Evolutionary conservation across 768 basidiomycete genomes (phyloP), one percentile per base, ranked within the genome.

Genomic region (Epithele typhae): DNA sequence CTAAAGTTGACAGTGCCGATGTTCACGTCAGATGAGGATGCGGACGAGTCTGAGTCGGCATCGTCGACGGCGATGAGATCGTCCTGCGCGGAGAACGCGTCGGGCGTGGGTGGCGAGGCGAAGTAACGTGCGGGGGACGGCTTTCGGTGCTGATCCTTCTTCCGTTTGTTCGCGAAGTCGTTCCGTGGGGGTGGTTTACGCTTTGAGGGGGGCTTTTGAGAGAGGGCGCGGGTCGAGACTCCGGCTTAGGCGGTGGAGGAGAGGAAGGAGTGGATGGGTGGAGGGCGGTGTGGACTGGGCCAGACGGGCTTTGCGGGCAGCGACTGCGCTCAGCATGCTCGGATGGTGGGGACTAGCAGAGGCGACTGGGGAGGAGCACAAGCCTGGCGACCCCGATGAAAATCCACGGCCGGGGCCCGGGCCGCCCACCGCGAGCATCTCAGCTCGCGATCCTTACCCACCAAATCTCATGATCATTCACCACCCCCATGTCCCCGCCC

Each of bases 321-420:
- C 84, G 39, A 89, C 68, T 2, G 86, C 85, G 57, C 83, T 86
- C 41, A 87, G 68, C 84, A 86, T 86, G 6, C 21, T 19, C 18
- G 15, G 15, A 42, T n/a, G 25, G 12, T 40, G 17, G 39, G 17
- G 35, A 36, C 12, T 18, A 36, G 37, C 14, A 14, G 14, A 37
- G 39, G 24, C 5, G 15, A 15, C 14, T 18, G n/a, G 12, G 32
- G 21, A 35, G 43, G 18, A 21, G 22, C 17, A 14, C 11, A 7
- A 17, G 18, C 10, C 25, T 10, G 19, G 36, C 11, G n/a, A 19
- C 35, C 24, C 43, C n/a, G 23, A 23, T 37, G 43, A 36, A 27
- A 24, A 25, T 37, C 15, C n/a, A n/a, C n/a, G n/a, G n/a, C n/a
- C n/a, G n/a, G n/a, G n/a, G n/a, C n/a, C n/a, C n/a, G n/a, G n/a